A percentile compares a stretch with the other conserved stretches of the same genome.
Conservation (phyloP, 2,329 filamentous ascomycete genomes). For the Dactylellina haptotyla region DNA sequence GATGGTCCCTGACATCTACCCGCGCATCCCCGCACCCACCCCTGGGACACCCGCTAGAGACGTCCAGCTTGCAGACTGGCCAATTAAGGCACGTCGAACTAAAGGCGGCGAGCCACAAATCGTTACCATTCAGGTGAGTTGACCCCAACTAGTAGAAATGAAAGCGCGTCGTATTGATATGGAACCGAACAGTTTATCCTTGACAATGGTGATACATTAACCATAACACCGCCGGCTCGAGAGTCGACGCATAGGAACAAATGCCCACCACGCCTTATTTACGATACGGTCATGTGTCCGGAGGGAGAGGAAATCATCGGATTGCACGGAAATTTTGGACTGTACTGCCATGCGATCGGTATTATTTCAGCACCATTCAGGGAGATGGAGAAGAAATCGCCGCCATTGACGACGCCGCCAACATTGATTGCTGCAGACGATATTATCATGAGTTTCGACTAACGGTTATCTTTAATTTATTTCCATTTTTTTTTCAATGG, state of each 20-base stretch:
- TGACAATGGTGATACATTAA: slow-evolving; percentile 24
- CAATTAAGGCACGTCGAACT: slow-evolving; percentile 46
- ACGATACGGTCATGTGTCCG: slow-evolving; percentile 46
- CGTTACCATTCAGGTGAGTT: slow-evolving; percentile 43
- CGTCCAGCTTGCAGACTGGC: slow-evolving; percentile 51
- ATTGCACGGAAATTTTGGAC: slow-evolving; percentile 48
- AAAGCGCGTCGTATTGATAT: background rate
- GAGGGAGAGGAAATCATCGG: slow-evolving; percentile 49
- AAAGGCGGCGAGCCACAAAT: slow-evolving; percentile 51
- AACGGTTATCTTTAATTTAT: background rate
- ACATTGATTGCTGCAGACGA: slow-evolving; percentile 11
- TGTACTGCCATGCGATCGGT: slow-evolving; percentile 47
- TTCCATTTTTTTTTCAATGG: background rate
- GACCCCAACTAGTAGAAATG: background rate
- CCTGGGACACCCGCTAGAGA: slow-evolving; percentile 32
- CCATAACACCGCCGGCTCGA: slow-evolving; percentile 31
- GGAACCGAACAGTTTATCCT: slow-evolving; percentile 24
- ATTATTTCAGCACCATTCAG: slow-evolving; percentile 44
- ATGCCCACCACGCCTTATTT: slow-evolving; percentile 36
- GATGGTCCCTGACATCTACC: slow-evolving; percentile 46
- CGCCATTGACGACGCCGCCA: slow-evolving; percentile 1
- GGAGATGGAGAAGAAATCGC: slow-evolving; percentile 33
- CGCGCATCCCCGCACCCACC: slow-evolving; percentile 27
- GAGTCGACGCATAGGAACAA: slow-evolving; percentile 44
- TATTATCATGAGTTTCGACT: slow-evolving; percentile 21